These are phyloP conservation scores for Claviceps cyperi DNA, from an alignment of 2,329 filamentous ascomycete genomes.

Conservation along the genomic window DNA sequence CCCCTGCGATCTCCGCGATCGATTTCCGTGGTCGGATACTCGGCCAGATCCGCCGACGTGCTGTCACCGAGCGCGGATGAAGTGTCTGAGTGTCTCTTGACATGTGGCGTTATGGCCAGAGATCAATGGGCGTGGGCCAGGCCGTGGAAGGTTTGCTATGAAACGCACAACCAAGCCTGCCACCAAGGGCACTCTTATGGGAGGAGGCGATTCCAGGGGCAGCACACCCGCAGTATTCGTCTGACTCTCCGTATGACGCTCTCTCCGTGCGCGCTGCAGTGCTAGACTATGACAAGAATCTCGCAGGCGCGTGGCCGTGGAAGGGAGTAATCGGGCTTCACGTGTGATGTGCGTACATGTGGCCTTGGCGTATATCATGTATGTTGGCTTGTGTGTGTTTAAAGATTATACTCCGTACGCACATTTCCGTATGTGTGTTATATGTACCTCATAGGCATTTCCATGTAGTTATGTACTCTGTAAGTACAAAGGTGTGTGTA, in stretches of 20 bases:
- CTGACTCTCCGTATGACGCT: constrained; percentile 41
- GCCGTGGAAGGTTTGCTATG: constrained; percentile 12
- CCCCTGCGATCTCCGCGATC: constrained; percentile 35
- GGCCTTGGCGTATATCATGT: too few species aligned
- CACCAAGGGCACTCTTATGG: constrained; percentile 27
- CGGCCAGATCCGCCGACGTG: constrained; percentile 31
- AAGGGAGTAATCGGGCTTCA: too few species aligned
- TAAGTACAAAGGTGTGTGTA: too few species aligned
- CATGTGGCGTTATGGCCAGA: constrained; percentile 20
- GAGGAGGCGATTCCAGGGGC: constrained; percentile 34
- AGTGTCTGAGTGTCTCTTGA: constrained; percentile 22
- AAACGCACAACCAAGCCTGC: constrained; percentile 11
- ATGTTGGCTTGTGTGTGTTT: too few species aligned
- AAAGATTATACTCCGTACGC: too few species aligned
- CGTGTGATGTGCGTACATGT: too few species aligned
- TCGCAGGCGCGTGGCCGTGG: too few species aligned
- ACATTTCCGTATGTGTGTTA: too few species aligned
- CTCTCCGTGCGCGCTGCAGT: constrained; percentile 18
- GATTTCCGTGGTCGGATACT: constrained; percentile 49
- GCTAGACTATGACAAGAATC: too few species aligned
- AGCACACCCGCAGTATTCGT: constrained; percentile 32
- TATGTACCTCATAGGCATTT: too few species aligned
- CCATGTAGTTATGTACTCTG: too few species aligned
- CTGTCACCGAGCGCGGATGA: constrained; percentile 23
- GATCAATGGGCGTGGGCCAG: neutral